Base-by-base conservation (phyloP, 2,329 filamentous ascomycete genomes). In the Aplosporella prunicola region DNA sequence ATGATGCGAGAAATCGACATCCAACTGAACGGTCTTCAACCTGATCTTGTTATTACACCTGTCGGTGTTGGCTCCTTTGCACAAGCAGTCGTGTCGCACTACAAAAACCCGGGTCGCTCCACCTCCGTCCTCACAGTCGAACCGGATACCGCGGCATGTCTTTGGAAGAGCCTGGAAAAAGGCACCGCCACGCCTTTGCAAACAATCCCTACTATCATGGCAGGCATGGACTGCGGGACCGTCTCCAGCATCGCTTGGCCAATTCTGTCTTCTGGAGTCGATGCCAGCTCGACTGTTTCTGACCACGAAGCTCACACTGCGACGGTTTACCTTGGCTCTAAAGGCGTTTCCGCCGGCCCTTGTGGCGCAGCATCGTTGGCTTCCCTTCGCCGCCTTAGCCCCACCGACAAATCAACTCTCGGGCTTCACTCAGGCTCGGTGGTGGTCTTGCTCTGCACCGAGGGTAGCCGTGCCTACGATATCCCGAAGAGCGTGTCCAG, bases 31-130 rank as follows among this genome's bases (percentile, higher is more conserved):
- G 9, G 13, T 23, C 52, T 54, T 1, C 44, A 51, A 8, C 59
- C 66, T 4, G 66, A 58, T 1, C 54, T 72, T 4, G 65, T 77
- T 26, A 53, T 86, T 8, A 68, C 69, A 0, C 78, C 80, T 0
- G 76, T 79, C 2, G 81, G 82, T 0, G 80, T 81, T 0, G 81
- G 82, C 0, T 80, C 74, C 5, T 67, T 83, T 26, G 76, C 77
- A 0, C 76, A 83, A 43, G 71, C 81, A 0, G 79, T 80, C 0
- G 68, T 72, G 0, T 59, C 64, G 9, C 72, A 80, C 50, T 83
- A 66, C 62, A 80, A 77, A 47, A 56, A 60, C 9, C 44, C 36
- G 11, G 18, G 13, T 23, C 25, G 35, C n/a, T 30, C 49, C 2
- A 50, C 60, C 3, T 48, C 47, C 2, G 66, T 83, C 14, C 46